Evolutionary conservation across 257 asterid species (phyloP).

Genomic region (Verbascum thapsus): DNA sequence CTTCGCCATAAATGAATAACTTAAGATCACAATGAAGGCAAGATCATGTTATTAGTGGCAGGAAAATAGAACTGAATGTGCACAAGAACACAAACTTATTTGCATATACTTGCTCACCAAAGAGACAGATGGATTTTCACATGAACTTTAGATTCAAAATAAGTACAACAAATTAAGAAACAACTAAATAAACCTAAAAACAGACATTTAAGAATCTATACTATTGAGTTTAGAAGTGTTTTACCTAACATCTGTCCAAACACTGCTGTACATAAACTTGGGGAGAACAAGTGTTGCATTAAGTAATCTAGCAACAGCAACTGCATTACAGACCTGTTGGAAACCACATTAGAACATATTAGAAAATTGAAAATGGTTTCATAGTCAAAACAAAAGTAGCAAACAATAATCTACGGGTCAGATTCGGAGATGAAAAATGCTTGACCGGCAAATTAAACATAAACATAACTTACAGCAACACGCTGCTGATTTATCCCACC

Average conservation of each 20-base stretch:
- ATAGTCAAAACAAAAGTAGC: constrained; percentile 11
- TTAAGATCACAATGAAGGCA: background rate
- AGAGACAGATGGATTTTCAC: too few species aligned
- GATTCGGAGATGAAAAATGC: constrained; percentile 6
- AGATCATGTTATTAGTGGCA: background rate
- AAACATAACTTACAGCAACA: constrained; percentile 83
- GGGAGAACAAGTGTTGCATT: constrained; percentile 98
- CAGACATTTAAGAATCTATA: background rate
- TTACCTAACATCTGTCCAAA: constrained; percentile 93
- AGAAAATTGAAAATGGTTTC: constrained; percentile 4
- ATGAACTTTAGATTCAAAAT: too few species aligned
- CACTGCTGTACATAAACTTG: constrained; percentile 87
- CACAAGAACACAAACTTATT: background rate
- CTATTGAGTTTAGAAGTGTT: constrained; percentile 23
- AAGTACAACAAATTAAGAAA: too few species aligned
- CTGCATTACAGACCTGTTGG: constrained; percentile 95
- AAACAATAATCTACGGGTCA: constrained; percentile 3
- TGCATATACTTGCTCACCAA: background rate
- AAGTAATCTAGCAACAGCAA: constrained; percentile 93
- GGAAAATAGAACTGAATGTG: constrained; percentile 1
- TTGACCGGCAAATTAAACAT: constrained; percentile 29
- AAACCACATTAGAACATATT: constrained; percentile 11
- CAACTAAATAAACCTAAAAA: constrained; percentile 14
- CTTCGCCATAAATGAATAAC: constrained; percentile 1
- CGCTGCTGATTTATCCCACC: constrained; percentile 99